phyloP scores from a whole-genome alignment of 495 filamentous ascomycete species.

The Opeltia flavorubescens region DNA sequence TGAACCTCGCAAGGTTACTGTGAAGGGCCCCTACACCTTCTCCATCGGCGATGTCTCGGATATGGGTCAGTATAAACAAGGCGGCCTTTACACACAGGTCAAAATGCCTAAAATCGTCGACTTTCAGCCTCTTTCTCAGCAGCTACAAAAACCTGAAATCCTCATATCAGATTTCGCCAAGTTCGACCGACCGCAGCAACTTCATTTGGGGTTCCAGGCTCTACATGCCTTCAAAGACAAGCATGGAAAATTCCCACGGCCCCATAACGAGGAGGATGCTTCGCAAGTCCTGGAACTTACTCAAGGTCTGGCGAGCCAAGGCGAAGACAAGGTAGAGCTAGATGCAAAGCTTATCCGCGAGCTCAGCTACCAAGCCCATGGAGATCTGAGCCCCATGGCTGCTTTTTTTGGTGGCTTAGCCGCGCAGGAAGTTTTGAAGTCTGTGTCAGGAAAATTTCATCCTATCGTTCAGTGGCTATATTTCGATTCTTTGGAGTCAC shows the following conservation, averaged over 20 bases:
- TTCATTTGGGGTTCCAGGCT: conserved; percentile 88
- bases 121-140: conserved; percentile 63
- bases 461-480: conserved; percentile 91
- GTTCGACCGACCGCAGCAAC: conserved; percentile 80
- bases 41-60: conserved; percentile 86
- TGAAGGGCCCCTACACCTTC: conserved; percentile 94
- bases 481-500: conserved; percentile 91
- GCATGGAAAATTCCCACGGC: conserved; percentile 54
- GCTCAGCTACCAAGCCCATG: conserved; percentile 87
- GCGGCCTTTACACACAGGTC: conserved; percentile 84
- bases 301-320: conserved; percentile 46
- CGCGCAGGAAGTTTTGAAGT: conserved; percentile 93
- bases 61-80: conserved; percentile 70
- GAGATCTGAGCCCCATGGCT: conserved; percentile 81
- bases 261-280: conserved; percentile 77
- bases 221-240: conserved; percentile 72
- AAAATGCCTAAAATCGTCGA: conserved; percentile 95
- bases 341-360: conserved; percentile 89
- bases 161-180: conserved; percentile 94
- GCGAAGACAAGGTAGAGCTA: conserved; percentile 64
- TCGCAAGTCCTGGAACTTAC: conserved; percentile 58
- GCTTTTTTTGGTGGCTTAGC: conserved; percentile 92
- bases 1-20: conserved; percentile 75
- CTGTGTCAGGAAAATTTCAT: conserved; percentile 93
- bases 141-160: conserved; percentile 76